Evolutionary conservation across 305 asterid species (phyloP).

Genomic region (Plantago lanceolata): DNA sequence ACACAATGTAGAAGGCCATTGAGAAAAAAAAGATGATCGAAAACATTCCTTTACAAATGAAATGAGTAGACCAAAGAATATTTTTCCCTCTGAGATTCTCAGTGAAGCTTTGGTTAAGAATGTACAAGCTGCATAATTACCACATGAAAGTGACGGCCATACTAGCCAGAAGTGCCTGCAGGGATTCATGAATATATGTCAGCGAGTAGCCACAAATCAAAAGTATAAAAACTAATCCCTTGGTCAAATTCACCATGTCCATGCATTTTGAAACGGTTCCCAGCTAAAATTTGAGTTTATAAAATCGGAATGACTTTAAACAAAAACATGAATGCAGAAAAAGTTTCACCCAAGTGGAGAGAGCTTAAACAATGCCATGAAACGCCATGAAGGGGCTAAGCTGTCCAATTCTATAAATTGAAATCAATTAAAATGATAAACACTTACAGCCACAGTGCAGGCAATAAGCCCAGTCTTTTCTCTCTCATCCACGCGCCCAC

Average conservation of each 20-base stretch:
- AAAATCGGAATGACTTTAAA: neutral
- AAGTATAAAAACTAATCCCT: neutral
- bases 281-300: neutral
- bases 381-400: neutral
- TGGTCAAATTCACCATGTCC: neutral
- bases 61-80: neutral
- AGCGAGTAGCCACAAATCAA: neutral
- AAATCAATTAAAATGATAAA: conserved; percentile 6
- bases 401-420: neutral
- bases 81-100: conserved; percentile 8
- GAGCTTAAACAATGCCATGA: neutral
- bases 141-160: conserved; percentile 72
- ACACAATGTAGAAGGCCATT: too few relatives aligned
- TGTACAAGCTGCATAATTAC: conserved; percentile 47
- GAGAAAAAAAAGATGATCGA: too few relatives aligned
- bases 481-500: conserved; percentile 78
- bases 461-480: conserved; percentile 92
- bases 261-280: too few relatives aligned
- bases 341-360: neutral
- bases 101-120: conserved; percentile 22
- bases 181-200: conserved; percentile 1
- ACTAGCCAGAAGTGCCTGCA: conserved; percentile 65
- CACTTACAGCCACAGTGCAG: conserved; percentile 79
- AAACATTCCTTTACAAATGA: neutral
- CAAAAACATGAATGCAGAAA: conserved; percentile 1